Base-by-base conservation (phyloP, 73 alveolate species). In the Breviolum minutum region DNA sequence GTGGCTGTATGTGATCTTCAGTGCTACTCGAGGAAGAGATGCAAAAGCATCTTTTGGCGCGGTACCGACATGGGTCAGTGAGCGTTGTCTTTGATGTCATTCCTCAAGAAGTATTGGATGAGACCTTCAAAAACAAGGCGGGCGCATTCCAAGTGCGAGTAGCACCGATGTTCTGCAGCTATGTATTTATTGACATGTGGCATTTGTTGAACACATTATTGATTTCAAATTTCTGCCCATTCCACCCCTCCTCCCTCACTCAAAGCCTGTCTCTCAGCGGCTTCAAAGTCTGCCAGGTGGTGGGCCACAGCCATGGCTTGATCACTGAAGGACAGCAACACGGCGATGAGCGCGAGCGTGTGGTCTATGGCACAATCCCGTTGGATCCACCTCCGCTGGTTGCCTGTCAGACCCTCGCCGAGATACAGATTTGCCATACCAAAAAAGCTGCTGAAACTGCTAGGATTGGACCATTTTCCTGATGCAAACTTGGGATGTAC, bases 311-410 rank as follows among this genome's bases (percentile, higher is more conserved):
- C 76, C 97, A 90, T 63, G 97, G 97, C 76, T 20, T 90, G 64
- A 90, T 90, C 97, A 90, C 97, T 10, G 97, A 90, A 76, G 97
- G 97, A 24, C 98, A 93, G 92, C 92, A 74, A 30, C 92, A 74
- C 60, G 98, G 98, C 26, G 98, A 93, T 63, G 98, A 93, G 92
- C 98, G 98, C 54, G 98, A 93, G 98, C 97, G 97, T 29, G 88
- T 90, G 77, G 30, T 27, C 88, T 90, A 74, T 61, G 97, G 97
- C 71, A 90, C 84, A 80, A 90, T 90, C 60, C 97, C 97, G 26
- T 74, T 90, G 64, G 97, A 90, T 60, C 97, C 97, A 8, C 97
- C 97, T 71, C 97, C 97, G 40, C 97, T 90, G 97, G 82, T 90
- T 63, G 97, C 97, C 97, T 90, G 97, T 68, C 97, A 90, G 97